These are phyloP conservation scores for Phaeophleospora eucalypticola DNA, from an alignment of 2,329 filamentous ascomycete species.

Conservation along the genomic window DNA sequence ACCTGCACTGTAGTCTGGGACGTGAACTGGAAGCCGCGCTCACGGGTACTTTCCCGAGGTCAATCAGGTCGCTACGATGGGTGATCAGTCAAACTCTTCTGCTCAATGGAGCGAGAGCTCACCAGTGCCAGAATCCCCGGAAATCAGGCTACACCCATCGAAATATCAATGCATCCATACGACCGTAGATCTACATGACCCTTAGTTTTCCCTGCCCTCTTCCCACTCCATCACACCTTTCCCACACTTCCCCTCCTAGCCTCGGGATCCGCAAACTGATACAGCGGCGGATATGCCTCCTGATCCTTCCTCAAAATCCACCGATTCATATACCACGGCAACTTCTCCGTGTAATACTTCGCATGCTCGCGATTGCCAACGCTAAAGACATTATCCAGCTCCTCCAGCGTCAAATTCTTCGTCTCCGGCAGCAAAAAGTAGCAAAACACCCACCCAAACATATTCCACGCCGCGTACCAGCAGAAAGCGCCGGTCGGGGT, in stretches of 20 bases:
- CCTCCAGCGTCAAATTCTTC: slow-evolving; percentile 50
- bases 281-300: slow-evolving; percentile 14
- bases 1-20: too few species aligned
- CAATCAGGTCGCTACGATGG: too few species aligned
- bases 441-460: slow-evolving; percentile 23
- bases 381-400: slow-evolving; percentile 56
- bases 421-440: slow-evolving; percentile 41
- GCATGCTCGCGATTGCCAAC: slow-evolving; percentile 24
- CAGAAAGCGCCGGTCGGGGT: slow-evolving; percentile 50
- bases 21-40: too few species aligned
- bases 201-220: too few species aligned
- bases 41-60: too few species aligned
- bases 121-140: too few species aligned
- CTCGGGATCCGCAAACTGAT: slow-evolving; percentile 6
- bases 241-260: not conserved
- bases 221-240: not conserved
- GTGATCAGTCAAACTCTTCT: too few species aligned
- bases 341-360: slow-evolving; percentile 24
- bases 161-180: too few species aligned
- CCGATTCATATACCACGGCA: slow-evolving; percentile 25
- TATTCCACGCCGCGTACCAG: slow-evolving; percentile 51
- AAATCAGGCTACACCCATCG: too few species aligned
- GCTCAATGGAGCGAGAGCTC: too few species aligned
- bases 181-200: not conserved
- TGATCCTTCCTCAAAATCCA: slow-evolving; percentile 18